Evolutionary conservation across 768 basidiomycete genomes (phyloP).

Genomic region (Pleurotus tuber-regium): DNA sequence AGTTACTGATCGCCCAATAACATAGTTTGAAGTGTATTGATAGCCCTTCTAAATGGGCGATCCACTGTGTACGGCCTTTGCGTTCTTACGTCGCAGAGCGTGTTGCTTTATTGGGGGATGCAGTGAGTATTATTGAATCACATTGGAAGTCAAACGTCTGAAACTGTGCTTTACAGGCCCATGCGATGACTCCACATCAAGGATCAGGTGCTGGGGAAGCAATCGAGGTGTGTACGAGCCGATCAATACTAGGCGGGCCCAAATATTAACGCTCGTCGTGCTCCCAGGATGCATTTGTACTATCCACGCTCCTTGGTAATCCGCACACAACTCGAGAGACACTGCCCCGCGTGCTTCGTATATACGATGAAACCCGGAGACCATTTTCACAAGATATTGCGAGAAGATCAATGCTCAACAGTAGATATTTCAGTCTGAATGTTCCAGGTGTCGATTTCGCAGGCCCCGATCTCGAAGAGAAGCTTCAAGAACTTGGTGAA

Average conservation of each 20-base stretch:
- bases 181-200: conserved; percentile 54
- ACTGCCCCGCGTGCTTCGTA: conserved; percentile 36
- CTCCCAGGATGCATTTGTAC: conserved; percentile 50
- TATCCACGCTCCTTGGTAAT: conserved; percentile 45
- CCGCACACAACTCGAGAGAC: conserved; percentile 35
- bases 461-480: conserved; percentile 25
- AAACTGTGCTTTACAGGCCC: conserved; percentile 41
- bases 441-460: conserved; percentile 28
- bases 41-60: conserved; percentile 56
- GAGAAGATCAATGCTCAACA: conserved; percentile 37
- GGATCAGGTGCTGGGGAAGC: conserved; percentile 60
- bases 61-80: conserved; percentile 55
- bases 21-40: conserved; percentile 45
- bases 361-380: conserved; percentile 50
- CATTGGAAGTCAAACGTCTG: conserved; percentile 7
- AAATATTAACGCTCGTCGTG: too few species aligned
- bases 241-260: too few species aligned
- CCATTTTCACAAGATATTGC: conserved; percentile 40
- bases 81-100: conserved; percentile 48
- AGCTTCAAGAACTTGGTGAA: conserved; percentile 37
- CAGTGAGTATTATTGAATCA: conserved; percentile 35
- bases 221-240: conserved; percentile 40
- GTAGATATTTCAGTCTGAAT: conserved; percentile 38
- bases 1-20: conserved; percentile 1
- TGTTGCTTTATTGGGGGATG: conserved; percentile 48